Conservation (phyloP, 495 filamentous ascomycete species). For the Daldinia childiae region DNA sequence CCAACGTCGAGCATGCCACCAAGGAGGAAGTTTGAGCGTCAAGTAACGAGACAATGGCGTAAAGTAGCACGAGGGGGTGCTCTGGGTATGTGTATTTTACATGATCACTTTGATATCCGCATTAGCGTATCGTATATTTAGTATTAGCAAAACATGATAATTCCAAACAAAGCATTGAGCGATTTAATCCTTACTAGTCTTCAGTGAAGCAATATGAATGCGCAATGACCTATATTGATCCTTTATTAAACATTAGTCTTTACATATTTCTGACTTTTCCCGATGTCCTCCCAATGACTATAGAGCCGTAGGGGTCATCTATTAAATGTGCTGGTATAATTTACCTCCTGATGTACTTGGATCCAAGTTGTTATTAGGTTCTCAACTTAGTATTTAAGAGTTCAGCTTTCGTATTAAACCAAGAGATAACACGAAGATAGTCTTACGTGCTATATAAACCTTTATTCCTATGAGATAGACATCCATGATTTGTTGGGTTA, state of each 20-base stretch:
- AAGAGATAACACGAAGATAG: neutral
- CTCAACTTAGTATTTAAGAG: neutral
- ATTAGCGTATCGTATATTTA: neutral
- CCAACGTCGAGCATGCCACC: constrained; percentile 13
- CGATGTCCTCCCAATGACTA: too few species aligned
- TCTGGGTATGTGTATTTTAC: neutral
- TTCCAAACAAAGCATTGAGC: neutral
- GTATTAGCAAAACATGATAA: constrained; percentile 1
- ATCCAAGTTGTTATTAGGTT: neutral
- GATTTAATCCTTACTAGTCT: neutral
- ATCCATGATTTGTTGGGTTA: neutral
- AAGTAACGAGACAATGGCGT: neutral
- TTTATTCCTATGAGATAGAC: neutral
- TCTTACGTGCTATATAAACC: neutral
- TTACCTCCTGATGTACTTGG: neutral
- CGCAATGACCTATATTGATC: neutral
- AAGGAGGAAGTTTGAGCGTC: constrained; percentile 35
- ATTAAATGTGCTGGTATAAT: neutral
- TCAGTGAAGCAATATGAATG: neutral
- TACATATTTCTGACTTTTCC: neutral
- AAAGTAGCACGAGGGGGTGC: neutral
- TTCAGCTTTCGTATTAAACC: neutral
- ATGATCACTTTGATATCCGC: constrained; percentile 16
- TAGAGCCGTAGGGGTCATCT: neutral
- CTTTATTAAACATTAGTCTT: too few species aligned